Evolutionary conservation across 345 rosid species (phyloP).

Genomic region (Brassica rapa): DNA sequence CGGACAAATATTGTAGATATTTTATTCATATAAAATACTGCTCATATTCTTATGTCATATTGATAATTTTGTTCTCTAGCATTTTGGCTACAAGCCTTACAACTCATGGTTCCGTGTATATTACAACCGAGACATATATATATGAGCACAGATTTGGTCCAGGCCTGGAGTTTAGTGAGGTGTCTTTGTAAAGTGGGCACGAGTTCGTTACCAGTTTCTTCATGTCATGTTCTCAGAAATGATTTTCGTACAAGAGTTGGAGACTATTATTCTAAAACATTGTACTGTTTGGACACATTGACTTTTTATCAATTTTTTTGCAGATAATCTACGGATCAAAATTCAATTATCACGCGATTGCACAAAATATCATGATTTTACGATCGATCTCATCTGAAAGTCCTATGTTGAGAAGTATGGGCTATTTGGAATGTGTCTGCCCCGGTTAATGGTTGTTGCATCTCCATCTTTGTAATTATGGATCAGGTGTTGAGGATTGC

Average conservation of each 20-base stretch:
- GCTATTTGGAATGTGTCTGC: neutral
- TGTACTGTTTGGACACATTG: slow-evolving; percentile 25
- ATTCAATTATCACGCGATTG: slow-evolving; percentile 4
- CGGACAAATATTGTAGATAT: slow-evolving; percentile 17
- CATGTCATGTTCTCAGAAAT: slow-evolving; percentile 31
- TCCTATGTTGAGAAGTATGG: neutral
- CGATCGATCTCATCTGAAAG: too few relatives aligned
- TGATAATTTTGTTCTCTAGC: slow-evolving; percentile 36
- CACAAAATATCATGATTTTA: neutral
- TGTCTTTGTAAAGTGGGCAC: slow-evolving; percentile 39
- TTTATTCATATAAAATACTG: slow-evolving; percentile 1
- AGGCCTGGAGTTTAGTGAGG: slow-evolving; percentile 32
- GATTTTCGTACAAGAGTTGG: slow-evolving; percentile 38
- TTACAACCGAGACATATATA: slow-evolving; percentile 27
- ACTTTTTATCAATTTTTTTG: neutral
- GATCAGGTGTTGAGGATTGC: neutral
- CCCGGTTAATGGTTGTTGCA: neutral
- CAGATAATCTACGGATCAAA: neutral
- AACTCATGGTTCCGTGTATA: slow-evolving; percentile 28
- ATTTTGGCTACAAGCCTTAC: slow-evolving; percentile 19
- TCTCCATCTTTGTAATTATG: neutral
- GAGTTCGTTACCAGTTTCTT: slow-evolving; percentile 37
- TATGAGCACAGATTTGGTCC: slow-evolving; percentile 21
- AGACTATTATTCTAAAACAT: slow-evolving; percentile 10
- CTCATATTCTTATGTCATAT: slow-evolving; percentile 18